Evolutionary conservation across 2,329 filamentous ascomycete genomes (phyloP).

Genomic region (Seiridium cupressi): DNA sequence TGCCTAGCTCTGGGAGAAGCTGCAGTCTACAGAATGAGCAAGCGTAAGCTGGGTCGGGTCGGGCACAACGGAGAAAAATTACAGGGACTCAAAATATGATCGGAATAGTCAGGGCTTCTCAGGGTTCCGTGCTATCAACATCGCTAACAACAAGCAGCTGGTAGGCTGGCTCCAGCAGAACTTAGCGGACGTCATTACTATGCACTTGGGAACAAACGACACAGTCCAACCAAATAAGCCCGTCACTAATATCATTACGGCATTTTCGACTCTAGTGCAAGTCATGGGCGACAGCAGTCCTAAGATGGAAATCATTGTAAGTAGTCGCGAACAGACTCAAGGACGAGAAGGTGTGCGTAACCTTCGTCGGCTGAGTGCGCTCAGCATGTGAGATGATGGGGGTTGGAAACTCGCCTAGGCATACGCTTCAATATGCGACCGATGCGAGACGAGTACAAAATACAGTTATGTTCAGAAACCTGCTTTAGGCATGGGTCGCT

Average conservation of each 20-base stretch:
- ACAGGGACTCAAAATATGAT: constrained; percentile 36
- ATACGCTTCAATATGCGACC: too few species aligned
- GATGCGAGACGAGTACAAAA: too few species aligned
- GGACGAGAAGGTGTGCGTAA: too few species aligned
- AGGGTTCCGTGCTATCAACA: constrained; percentile 40
- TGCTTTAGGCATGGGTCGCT: too few species aligned
- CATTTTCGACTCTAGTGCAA: constrained; percentile 36
- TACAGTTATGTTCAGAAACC: too few species aligned
- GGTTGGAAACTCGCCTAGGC: too few species aligned
- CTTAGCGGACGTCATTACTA: constrained; percentile 42
- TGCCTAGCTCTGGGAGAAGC: constrained; percentile 37
- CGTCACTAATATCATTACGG: constrained; percentile 33
- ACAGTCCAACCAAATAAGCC: constrained; percentile 38
- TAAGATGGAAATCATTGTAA: constrained; percentile 39
- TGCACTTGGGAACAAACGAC: constrained; percentile 45
- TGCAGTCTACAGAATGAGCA: constrained; percentile 35
- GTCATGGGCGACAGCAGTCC: constrained; percentile 38
- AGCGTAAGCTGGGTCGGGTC: constrained; percentile 36
- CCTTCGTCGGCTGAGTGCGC: too few species aligned
- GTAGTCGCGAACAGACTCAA: constrained; percentile 12
- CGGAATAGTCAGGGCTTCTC: constrained; percentile 42
- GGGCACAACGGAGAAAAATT: constrained; percentile 28
- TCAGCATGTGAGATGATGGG: too few species aligned
- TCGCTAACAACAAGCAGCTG: constrained; percentile 39
- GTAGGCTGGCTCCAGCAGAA: constrained; percentile 40